Evolutionary conservation across 78 protist species (phyloP).

Genomic region (Dictyostelium brefeldianum): DNA sequence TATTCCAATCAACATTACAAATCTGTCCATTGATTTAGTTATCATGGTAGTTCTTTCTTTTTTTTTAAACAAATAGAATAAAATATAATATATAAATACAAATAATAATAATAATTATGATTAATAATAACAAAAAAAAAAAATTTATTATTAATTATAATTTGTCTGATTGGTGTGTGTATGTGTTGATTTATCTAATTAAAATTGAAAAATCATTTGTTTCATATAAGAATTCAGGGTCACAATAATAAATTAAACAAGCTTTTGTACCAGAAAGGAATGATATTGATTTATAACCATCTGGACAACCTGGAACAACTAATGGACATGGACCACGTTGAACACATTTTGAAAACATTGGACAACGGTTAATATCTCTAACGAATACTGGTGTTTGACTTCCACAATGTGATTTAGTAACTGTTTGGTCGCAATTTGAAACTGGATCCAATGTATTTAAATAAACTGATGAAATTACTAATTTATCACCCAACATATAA

Average conservation of each 20-base stretch:
- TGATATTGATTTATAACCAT: background rate
- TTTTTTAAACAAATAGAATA: background rate
- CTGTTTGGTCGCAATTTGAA: background rate
- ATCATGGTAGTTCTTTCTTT: background rate
- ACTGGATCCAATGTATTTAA: background rate
- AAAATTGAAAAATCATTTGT: background rate
- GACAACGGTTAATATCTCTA: slow-evolving; percentile 14
- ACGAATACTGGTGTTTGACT: background rate
- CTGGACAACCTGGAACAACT: slow-evolving; percentile 13
- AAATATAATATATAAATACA: background rate
- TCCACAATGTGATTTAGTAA: background rate
- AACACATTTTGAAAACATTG: slow-evolving; percentile 11
- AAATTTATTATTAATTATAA: background rate
- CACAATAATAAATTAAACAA: slow-evolving; percentile 29
- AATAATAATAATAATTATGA: background rate
- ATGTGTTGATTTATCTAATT: background rate
- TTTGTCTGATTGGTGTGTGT: background rate
- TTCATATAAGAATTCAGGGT: background rate
- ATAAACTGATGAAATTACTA: background rate
- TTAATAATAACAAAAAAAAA: background rate
- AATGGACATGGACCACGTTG: slow-evolving; percentile 48
- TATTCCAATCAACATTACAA: background rate
- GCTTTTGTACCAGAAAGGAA: background rate
- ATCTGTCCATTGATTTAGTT: background rate
- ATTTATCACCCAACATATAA: background rate